Conservation (phyloP, 352 stramenopile species). For the Phytopythium vexans region DNA sequence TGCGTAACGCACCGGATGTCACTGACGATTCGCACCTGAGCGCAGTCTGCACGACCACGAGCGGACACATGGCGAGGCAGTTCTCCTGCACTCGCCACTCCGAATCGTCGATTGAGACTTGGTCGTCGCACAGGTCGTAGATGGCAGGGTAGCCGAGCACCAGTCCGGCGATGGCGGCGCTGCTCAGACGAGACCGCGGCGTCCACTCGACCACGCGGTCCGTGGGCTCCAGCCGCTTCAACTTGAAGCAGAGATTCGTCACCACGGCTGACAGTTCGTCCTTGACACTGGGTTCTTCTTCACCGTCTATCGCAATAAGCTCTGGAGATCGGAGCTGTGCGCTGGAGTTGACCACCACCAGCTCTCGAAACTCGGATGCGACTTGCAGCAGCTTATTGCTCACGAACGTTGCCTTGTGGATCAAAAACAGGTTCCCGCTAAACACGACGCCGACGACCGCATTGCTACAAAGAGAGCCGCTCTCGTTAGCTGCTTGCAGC, state of each 20-base stretch:
- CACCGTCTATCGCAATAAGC: neutral
- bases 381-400: slow-evolving; percentile 25
- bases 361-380: slow-evolving; percentile 10
- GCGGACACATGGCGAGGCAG: slow-evolving; percentile 48
- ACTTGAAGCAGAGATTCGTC: slow-evolving; percentile 8
- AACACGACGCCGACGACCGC: slow-evolving; percentile 20
- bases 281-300: neutral
- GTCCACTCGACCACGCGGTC: slow-evolving; percentile 16
- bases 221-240: neutral
- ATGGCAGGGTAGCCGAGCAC: slow-evolving; percentile 43
- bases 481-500: slow-evolving; percentile 10
- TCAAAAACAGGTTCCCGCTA: slow-evolving; percentile 43
- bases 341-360: slow-evolving; percentile 34
- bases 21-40: slow-evolving; percentile 14
- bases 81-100: slow-evolving; percentile 38
- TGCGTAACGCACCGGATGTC: neutral
- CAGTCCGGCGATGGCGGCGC: slow-evolving; percentile 33
- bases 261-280: neutral
- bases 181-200: slow-evolving; percentile 8
- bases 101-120: neutral
- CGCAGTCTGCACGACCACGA: slow-evolving; percentile 28
- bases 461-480: neutral
- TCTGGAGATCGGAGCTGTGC: slow-evolving; percentile 11
- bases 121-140: slow-evolving; percentile 26
- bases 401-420: slow-evolving; percentile 30